A percentile compares a stretch with the other conserved stretches of the same genome.
Conservation (phyloP, 306 rosid genomes). For the Pyrus communis region DNA sequence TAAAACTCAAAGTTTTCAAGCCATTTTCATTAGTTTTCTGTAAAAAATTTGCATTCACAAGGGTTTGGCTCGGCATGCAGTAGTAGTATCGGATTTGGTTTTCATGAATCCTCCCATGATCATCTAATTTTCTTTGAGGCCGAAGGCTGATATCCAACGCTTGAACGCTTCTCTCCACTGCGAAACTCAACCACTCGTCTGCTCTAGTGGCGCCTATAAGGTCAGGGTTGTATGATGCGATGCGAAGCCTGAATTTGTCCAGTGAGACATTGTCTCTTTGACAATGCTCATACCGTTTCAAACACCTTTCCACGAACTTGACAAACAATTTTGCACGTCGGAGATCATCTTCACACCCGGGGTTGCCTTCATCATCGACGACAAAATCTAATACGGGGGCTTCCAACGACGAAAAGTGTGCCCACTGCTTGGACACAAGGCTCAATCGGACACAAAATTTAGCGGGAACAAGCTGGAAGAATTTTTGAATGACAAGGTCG, state of each 20-base stretch:
- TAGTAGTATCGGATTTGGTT: not conserved
- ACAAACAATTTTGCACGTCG: not conserved
- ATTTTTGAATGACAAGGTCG: too few species aligned
- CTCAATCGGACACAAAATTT: too few species aligned
- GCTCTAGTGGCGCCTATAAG: not conserved
- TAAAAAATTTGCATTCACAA: not conserved
- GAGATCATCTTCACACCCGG: too few species aligned
- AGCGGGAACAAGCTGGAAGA: too few species aligned
- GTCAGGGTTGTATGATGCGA: not conserved
- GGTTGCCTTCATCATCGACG: not conserved
- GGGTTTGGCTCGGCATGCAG: not conserved
- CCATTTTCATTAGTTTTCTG: too few species aligned
- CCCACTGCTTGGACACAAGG: not conserved
- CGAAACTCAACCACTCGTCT: not conserved
- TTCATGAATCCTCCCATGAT: not conserved
- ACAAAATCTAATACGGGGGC: not conserved
- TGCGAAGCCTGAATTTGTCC: not conserved
- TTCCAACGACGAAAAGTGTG: not conserved
- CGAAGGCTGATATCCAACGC: not conserved
- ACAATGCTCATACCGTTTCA: not conserved
- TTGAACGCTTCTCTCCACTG: not conserved
- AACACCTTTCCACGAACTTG: not conserved
- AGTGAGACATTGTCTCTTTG: not conserved
- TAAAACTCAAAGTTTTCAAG: too few species aligned
- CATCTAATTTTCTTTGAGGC: too few species aligned